Percentiles rank a stretch among this genome's conserved stretches.
Evolutionary conservation across 768 basidiomycete species (phyloP).

Genomic region (Mycena chlorophos): DNA sequence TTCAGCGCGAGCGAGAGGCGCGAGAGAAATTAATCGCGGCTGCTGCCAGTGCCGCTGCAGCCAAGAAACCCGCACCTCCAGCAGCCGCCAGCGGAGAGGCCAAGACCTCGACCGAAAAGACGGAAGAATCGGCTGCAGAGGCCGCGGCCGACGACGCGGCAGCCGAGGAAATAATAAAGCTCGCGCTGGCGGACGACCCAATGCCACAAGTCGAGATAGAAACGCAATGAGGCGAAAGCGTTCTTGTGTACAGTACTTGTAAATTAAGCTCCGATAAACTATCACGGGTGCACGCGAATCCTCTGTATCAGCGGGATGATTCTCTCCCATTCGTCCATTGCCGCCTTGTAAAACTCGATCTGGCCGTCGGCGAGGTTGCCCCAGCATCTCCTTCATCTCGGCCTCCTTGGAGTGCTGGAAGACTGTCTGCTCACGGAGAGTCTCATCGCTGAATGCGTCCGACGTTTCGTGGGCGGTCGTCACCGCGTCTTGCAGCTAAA

Average conservation of each 20-base stretch:
- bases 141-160: no score
- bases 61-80: neutral
- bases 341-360: conserved; percentile 90
- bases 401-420: conserved; percentile 90
- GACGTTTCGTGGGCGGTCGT: conserved; percentile 93
- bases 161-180: neutral
- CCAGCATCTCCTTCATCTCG: conserved; percentile 97
- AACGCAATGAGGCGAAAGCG: conserved; percentile 16
- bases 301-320: conserved; percentile 92
- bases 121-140: neutral
- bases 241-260: conserved; percentile 23
- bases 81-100: neutral
- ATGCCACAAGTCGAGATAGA: conserved; percentile 18
- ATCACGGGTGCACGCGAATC: conserved; percentile 81
- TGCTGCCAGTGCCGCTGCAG: neutral
- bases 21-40: no score
- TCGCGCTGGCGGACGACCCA: no score
- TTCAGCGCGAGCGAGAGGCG: conserved; percentile 36
- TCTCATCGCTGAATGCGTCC: conserved; percentile 95
- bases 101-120: neutral
- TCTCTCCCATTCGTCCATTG: conserved; percentile 97
- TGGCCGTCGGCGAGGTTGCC: conserved; percentile 89
- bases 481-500: conserved; percentile 93
- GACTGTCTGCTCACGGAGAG: conserved; percentile 83
- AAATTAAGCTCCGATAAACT: conserved; percentile 18